Percentiles rank a stretch among this genome's conserved stretches.
phyloP scores from a whole-genome alignment of 2,329 filamentous ascomycete genomes.

The Nothophoma quercina region DNA sequence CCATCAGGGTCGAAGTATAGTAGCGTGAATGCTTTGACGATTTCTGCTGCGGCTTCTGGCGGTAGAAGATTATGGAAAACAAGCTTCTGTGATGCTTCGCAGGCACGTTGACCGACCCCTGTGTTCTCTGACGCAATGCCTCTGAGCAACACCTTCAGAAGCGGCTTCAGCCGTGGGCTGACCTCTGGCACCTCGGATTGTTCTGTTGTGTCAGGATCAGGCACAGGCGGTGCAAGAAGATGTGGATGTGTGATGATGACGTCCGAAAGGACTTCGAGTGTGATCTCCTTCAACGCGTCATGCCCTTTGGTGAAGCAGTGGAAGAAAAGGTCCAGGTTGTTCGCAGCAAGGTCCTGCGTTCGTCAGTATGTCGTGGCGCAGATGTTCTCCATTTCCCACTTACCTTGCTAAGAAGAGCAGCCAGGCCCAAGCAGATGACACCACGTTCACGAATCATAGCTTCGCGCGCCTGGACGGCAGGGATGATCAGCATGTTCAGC shows the following conservation, averaged over 20 bases:
- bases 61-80: slow-evolving; percentile 78
- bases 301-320: slow-evolving; percentile 96
- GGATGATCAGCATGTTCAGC: slow-evolving; percentile 95
- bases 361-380: slow-evolving; percentile 11
- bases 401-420: slow-evolving; percentile 85
- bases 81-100: slow-evolving; percentile 83
- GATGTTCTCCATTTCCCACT: slow-evolving; percentile 18
- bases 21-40: slow-evolving; percentile 85
- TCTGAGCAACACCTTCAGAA: slow-evolving; percentile 86
- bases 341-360: slow-evolving; percentile 77
- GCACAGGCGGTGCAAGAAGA: slow-evolving; percentile 69
- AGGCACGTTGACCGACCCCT: slow-evolving; percentile 81
- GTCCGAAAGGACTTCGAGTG: slow-evolving; percentile 90
- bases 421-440: slow-evolving; percentile 86
- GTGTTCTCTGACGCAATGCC: slow-evolving; percentile 72
- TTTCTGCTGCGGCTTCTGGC: slow-evolving; percentile 60
- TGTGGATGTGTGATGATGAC: slow-evolving; percentile 89
- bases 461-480: slow-evolving; percentile 91
- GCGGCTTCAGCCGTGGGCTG: slow-evolving; percentile 61
- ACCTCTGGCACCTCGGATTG: slow-evolving; percentile 42
- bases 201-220: slow-evolving; percentile 49
- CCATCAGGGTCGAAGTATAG: slow-evolving; percentile 91
- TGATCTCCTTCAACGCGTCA: slow-evolving; percentile 85
- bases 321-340: slow-evolving; percentile 91
- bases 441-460: slow-evolving; percentile 91